Percentiles rank a stretch among this genome's conserved stretches.
Evolutionary conservation across 78 protist genomes (phyloP).

Genomic region (Dictyostelium capitatum): DNA sequence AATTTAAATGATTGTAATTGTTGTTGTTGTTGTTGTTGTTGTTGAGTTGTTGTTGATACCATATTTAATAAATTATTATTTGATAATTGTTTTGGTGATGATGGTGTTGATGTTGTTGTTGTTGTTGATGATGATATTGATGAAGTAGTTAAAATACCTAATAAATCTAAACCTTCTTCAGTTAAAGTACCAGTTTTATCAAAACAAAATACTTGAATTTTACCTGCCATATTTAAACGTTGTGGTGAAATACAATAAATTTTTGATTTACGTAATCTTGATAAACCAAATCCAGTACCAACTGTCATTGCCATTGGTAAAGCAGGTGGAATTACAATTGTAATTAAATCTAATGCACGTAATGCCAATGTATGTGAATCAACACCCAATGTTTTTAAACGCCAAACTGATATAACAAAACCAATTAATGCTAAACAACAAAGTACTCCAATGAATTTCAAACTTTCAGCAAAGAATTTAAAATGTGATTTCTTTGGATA

Average conservation of each 20-base stretch:
- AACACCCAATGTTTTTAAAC: conserved; percentile 5
- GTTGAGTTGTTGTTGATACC: background rate
- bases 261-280: conserved; percentile 53
- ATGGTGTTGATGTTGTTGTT: too few relatives aligned
- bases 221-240: conserved; percentile 89
- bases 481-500: conserved; percentile 87
- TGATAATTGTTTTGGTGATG: too few relatives aligned
- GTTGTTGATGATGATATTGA: too few relatives aligned
- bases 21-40: background rate
- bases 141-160: conserved; percentile 71
- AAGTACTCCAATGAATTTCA: conserved; percentile 84
- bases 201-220: conserved; percentile 86
- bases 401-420: conserved; percentile 43
- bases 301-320: conserved; percentile 94
- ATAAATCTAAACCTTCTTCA: conserved; percentile 92
- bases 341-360: conserved; percentile 89
- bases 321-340: conserved; percentile 94
- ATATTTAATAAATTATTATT: background rate
- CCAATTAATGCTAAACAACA: conserved; percentile 71
- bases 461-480: conserved; percentile 87
- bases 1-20: background rate
- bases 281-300: conserved; percentile 87
- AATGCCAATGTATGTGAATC: conserved; percentile 21
- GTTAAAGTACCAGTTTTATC: conserved; percentile 98
- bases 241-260: conserved; percentile 90